These are phyloP conservation scores for Kwoniella dendrophila DNA, from an alignment of 768 basidiomycete genomes.

Conservation along the genomic window DNA sequence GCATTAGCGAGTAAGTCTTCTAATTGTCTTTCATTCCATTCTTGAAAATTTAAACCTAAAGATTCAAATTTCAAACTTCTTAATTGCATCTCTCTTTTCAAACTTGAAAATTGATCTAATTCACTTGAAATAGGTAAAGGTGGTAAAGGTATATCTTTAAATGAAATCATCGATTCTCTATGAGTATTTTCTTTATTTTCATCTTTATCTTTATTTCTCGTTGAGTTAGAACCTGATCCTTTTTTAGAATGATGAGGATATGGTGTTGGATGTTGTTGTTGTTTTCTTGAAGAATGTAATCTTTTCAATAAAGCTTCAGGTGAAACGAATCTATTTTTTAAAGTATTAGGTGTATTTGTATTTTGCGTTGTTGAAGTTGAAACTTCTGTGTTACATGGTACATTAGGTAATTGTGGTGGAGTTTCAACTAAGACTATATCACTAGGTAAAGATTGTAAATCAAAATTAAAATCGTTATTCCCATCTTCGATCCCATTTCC, in stretches of 20 bases:
- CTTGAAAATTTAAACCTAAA: conserved; percentile 36
- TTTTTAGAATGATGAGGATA: conserved; percentile 2
- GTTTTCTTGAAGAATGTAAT: conserved; percentile 12
- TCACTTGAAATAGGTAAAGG: conserved; percentile 7
- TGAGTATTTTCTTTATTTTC: not conserved
- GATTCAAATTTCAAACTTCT: conserved; percentile 42
- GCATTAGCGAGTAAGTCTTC: not conserved
- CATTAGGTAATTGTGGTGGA: conserved; percentile 8
- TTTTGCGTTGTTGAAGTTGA: not conserved
- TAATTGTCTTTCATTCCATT: conserved; percentile 4
- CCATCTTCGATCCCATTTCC: not conserved
- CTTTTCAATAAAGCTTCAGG: conserved; percentile 16
- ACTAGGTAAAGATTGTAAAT: conserved; percentile 18
- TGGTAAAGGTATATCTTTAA: conserved; percentile 7
- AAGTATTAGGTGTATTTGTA: not conserved
- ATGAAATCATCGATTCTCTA: not conserved
- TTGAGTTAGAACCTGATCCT: too few relatives aligned
- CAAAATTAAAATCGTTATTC: not conserved
- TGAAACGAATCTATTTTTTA: conserved; percentile 12
- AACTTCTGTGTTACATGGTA: not conserved
- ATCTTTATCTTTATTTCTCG: too few relatives aligned
- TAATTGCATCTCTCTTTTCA: conserved; percentile 28
- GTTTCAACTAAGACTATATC: conserved; percentile 25
- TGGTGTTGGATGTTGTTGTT: conserved; percentile 11
- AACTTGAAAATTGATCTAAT: conserved; percentile 19